phyloP scores from a whole-genome alignment of 2,329 filamentous ascomycete genomes.

The Ophiostoma populinum region DNA sequence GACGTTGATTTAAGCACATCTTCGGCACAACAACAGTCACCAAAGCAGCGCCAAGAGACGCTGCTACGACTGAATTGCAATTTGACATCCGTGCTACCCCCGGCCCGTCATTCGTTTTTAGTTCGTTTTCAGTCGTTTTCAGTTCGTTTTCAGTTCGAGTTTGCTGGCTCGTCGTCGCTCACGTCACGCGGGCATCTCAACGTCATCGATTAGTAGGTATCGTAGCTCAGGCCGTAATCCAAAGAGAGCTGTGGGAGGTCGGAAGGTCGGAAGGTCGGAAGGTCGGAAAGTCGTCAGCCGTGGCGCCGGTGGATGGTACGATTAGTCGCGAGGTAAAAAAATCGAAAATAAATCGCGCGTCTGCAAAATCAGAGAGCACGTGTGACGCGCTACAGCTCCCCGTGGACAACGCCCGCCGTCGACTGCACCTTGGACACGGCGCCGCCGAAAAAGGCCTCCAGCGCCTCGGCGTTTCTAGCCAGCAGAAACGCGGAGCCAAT shows the following conservation, averaged over 20 bases:
- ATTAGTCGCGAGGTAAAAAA: not conserved
- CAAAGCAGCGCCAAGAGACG: constrained; percentile 11
- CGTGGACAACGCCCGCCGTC: constrained; percentile 11
- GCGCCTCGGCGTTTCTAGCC: constrained; percentile 67
- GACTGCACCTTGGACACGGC: not conserved
- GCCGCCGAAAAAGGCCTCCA: constrained; percentile 24
- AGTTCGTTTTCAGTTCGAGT: no score
- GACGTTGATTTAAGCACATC: constrained; percentile 76
- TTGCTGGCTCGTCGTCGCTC: no score
- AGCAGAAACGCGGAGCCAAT: constrained; percentile 60
- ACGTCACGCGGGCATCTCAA: no score
- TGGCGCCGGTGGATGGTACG: no score
- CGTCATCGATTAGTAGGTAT: no score
- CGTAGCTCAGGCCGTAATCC: no score
- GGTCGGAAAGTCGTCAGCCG: no score
- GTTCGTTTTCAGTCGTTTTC: no score
- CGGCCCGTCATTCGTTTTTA: no score
- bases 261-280: no score
- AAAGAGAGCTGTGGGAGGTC: no score
- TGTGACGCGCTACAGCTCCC: constrained; percentile 16
- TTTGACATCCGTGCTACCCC: constrained; percentile 94
- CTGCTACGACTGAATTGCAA: constrained; percentile 63
- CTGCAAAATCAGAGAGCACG: not conserved
- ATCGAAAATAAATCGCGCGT: no score
- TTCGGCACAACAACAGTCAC: constrained; percentile 97